These are phyloP conservation scores for Aspergillus sp. DNA, from an alignment of 2,329 filamentous ascomycete species.

Conservation along the genomic window DNA sequence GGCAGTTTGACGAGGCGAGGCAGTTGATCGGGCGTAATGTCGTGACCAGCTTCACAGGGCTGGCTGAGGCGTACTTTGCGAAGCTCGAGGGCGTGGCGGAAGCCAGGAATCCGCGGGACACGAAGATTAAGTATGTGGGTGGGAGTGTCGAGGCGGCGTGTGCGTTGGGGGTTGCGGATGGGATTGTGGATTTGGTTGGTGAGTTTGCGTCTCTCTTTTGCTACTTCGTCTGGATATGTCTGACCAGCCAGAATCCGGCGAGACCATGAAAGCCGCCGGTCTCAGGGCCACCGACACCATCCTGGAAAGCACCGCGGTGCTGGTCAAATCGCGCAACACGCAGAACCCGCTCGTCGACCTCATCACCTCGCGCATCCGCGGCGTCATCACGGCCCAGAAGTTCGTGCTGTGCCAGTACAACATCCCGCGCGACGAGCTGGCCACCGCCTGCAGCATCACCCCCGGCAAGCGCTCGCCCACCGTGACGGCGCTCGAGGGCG, in stretches of 20 bases:
- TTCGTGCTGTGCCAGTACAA: slow-evolving; percentile 98
- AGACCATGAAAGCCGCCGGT: slow-evolving; percentile 94
- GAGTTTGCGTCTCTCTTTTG: slow-evolving; percentile 31
- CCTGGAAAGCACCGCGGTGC: slow-evolving; percentile 72
- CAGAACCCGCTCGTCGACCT: slow-evolving; percentile 74
- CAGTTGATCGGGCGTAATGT: slow-evolving; percentile 87
- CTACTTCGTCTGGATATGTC: slow-evolving; percentile 2
- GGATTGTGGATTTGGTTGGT: slow-evolving; percentile 96
- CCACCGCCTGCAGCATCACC: slow-evolving; percentile 64
- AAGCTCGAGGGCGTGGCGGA: slow-evolving; percentile 51
- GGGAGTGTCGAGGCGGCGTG: slow-evolving; percentile 97
- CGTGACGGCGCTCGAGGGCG: slow-evolving; percentile 76
- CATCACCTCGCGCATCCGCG: slow-evolving; percentile 76
- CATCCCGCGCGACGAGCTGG: slow-evolving; percentile 61
- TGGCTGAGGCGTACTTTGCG: slow-evolving; percentile 76
- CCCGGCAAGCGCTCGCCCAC: slow-evolving; percentile 91
- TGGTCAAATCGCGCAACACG: slow-evolving; percentile 82
- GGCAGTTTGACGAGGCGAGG: slow-evolving; percentile 56
- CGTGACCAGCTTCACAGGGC: slow-evolving; percentile 85
- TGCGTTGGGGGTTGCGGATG: slow-evolving; percentile 87
- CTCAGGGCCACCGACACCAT: slow-evolving; percentile 92
- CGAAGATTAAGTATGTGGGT: slow-evolving; percentile 86
- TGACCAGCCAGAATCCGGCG: slow-evolving; percentile 66
- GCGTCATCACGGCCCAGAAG: slow-evolving; percentile 89
- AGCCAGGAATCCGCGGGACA: slow-evolving; percentile 45